Base-by-base conservation (phyloP, 441 rosid species). In the Brassica hybrid region DNA sequence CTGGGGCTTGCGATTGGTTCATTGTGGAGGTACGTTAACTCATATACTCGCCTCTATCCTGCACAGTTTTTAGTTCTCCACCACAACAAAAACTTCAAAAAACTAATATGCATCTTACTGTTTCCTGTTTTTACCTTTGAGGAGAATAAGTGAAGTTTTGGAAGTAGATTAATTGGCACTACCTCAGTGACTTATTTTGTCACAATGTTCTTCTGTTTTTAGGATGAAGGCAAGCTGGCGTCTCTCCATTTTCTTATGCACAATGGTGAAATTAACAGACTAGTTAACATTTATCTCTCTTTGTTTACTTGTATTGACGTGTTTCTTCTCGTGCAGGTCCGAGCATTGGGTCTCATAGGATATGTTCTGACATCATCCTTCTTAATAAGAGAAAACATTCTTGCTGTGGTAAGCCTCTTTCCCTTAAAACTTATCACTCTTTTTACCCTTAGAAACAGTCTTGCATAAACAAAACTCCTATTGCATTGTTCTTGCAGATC, bases 361-460 rank as follows among this genome's bases (percentile, higher is more conserved):
- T 92, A 94, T 83, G 91, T 92, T 81, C 80, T 90, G 25, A 85
- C 90, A 76, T 83, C 97, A 57, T 94, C 97, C 8, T 94, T 94
- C 87, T 85, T 94, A 75, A 92, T 92, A 83, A 86, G 91, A 84
- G 99, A 94, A 81, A 94, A 93, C 80, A 95, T 95, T 79, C 90
- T 93, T 34, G 96, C 89, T 73, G 83, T 95, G 90, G 97, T 93
- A 87, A 86, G 56, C 12, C 18, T 69, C 65, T 6, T 65, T 43
- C 18, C 67, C 50, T 43, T 6, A 68, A 52, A 52, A 7, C 34
- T 10, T 14, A 6, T 48, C 68, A 12, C 36, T 70, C 50, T 23
- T 58, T 23, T 45, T 38, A 43, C 65, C 12, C 13, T 0, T 10
- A 25, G 38, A 25, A 52, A 43, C 64, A 12, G 9, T 41, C 56